These are phyloP conservation scores for Colletotrichum gigasporum DNA, from an alignment of 2,329 filamentous ascomycete genomes.

Conservation along the genomic window DNA sequence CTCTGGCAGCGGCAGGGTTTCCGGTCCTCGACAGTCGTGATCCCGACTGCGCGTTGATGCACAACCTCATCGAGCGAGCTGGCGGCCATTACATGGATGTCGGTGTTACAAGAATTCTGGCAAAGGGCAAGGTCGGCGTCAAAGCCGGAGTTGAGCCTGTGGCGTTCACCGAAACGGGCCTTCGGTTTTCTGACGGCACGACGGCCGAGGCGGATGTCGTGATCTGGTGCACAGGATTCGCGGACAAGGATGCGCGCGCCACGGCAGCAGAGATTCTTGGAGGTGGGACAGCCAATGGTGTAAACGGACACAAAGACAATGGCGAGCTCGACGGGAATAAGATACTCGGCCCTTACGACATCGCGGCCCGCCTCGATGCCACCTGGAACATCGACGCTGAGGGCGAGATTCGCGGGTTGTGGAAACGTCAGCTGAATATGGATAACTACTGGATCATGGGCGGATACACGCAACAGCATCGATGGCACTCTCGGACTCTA, in stretches of 20 bases:
- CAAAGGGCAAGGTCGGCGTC: constrained; percentile 38
- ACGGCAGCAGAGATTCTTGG: constrained; percentile 41
- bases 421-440: constrained; percentile 43
- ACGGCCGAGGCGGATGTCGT: constrained; percentile 43
- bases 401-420: constrained; percentile 51
- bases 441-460: constrained; percentile 48
- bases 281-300: constrained; percentile 19
- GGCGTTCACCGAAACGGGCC: constrained; percentile 39
- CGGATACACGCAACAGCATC: constrained; percentile 42
- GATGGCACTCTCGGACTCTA: constrained; percentile 42
- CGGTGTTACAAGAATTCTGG: constrained; percentile 37
- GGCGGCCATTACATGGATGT: constrained; percentile 48
- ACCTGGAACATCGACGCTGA: constrained; percentile 52
- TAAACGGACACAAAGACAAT: not conserved
- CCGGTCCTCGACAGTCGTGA: constrained; percentile 7
- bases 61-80: constrained; percentile 38
- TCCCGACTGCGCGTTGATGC: constrained; percentile 2
- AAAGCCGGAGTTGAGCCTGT: constrained; percentile 40
- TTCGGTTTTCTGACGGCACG: constrained; percentile 42
- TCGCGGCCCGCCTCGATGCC: constrained; percentile 44
- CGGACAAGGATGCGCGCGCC: constrained; percentile 40
- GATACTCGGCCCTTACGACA: constrained; percentile 24
- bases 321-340: too few species aligned
- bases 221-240: constrained; percentile 48
- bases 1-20: not conserved